Percentiles rank a stretch among this genome's conserved stretches.
Evolutionary conservation across 2,329 filamentous ascomycete species (phyloP).

Genomic region (Cladorrhinum sp.): DNA sequence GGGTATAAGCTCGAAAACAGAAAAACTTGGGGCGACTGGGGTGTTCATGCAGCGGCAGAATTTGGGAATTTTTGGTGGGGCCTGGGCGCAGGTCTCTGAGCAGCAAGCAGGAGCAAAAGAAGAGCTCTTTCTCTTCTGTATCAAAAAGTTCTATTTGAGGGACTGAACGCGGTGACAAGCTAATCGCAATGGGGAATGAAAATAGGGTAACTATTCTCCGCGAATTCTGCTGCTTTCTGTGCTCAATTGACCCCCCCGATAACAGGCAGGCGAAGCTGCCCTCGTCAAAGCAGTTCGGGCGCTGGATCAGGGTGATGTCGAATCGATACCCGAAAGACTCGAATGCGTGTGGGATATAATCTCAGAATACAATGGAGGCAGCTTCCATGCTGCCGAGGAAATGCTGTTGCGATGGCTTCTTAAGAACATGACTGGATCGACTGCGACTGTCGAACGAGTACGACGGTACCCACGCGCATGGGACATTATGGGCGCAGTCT

Average conservation of each 20-base stretch:
- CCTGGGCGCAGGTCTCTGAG: neutral
- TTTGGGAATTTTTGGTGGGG: constrained; percentile 41
- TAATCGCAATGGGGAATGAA: constrained; percentile 14
- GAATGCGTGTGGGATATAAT: constrained; percentile 48
- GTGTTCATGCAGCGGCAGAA: constrained; percentile 41
- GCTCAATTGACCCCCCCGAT: neutral
- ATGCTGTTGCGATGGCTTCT: constrained; percentile 61
- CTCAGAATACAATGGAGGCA: constrained; percentile 39
- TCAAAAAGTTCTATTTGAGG: too few relatives aligned
- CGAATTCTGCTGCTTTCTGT: neutral
- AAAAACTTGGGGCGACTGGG: constrained; percentile 25
- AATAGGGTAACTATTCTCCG: constrained; percentile 11
- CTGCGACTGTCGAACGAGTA: constrained; percentile 47
- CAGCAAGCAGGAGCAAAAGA: constrained; percentile 3
- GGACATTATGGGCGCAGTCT: constrained; percentile 59
- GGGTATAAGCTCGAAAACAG: neutral
- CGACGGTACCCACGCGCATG: constrained; percentile 57
- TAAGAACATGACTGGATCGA: constrained; percentile 54
- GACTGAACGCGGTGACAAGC: too few relatives aligned
- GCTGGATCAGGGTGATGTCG: constrained; percentile 51
- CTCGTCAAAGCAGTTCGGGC: constrained; percentile 53
- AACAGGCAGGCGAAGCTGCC: constrained; percentile 27
- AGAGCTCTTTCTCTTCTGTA: neutral
- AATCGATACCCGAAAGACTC: constrained; percentile 45
- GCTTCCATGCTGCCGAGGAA: constrained; percentile 54